Base-by-base conservation (phyloP, 495 filamentous ascomycete species). In the Talaromyces proteolyticus region DNA sequence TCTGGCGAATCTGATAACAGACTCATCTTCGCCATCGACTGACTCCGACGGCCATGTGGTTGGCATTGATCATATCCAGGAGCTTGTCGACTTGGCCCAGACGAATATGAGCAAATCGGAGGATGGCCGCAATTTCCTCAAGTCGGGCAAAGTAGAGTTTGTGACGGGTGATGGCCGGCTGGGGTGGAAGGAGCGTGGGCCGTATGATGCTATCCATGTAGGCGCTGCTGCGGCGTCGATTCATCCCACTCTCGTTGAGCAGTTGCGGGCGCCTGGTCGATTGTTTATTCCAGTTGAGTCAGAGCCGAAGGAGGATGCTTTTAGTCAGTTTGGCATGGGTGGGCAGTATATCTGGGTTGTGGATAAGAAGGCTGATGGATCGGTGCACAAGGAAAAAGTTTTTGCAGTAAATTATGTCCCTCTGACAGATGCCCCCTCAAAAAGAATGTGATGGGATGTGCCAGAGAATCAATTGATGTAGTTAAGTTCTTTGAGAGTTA, bases 361-460 rank as follows among this genome's bases (percentile, higher is more conserved):
- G 43, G 88, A 96, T 65, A 97, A 97, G 73, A 85, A 86, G 61
- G 77, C 72, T 57, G 75, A 89, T 51, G 93, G 94, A 36, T 73
- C 70, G 7, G 79, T 99, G 18, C 75, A 65, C 53, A 88, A 77
- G 73, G 78, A 86, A 72, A 90, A 81, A 72, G 57, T 84, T 49
- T 89, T 87, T 68, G 88, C 85, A 36, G 93, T 99, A 47, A 72
- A 84, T 60, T 98, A 97, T 73, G 94, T 98, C 50, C 93, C 94
- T 21, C 67, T 98, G 69, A 96, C 91, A 25, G 92, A 97, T 72
- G 79, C 88, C 44, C 90, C 87, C 19, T 46, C 18, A 36, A 14
- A 36, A 36, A 36, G n/a, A n/a, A n/a, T n/a, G n/a, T n/a, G n/a
- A n/a, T n/a, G n/a, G n/a, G n/a, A n/a, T n/a, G n/a, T n/a, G n/a